phyloP scores from a whole-genome alignment of 2,329 filamentous ascomycete genomes.

The Acarospora socialis region DNA sequence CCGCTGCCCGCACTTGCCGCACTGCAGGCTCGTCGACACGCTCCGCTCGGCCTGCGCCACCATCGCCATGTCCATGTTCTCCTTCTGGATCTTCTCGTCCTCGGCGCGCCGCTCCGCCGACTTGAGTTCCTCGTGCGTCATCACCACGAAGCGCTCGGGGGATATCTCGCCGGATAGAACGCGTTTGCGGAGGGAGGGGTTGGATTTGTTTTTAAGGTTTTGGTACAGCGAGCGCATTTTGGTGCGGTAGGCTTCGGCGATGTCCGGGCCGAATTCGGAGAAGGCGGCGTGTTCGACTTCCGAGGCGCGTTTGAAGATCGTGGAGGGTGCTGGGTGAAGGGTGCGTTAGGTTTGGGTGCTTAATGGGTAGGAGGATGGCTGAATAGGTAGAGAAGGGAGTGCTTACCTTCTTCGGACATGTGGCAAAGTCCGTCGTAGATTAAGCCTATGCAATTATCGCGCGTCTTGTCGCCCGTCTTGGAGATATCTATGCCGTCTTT shows the following conservation, averaged over 20 bases:
- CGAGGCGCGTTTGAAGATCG: conserved; percentile 51
- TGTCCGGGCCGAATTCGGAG: conserved; percentile 54
- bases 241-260: conserved; percentile 57
- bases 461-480: conserved; percentile 56
- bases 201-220: conserved; percentile 88
- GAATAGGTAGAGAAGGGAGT: too few species aligned
- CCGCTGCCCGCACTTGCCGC: conserved; percentile 82
- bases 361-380: too few species aligned
- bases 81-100: conserved; percentile 63
- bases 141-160: conserved; percentile 61
- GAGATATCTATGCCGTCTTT: conserved; percentile 67
- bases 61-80: conserved; percentile 97
- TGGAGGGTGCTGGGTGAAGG: too few species aligned
- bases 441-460: conserved; percentile 77
- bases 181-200: conserved; percentile 58
- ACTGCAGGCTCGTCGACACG: conserved; percentile 75
- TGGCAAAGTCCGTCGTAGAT: conserved; percentile 85
- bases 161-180: conserved; percentile 63
- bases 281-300: conserved; percentile 68
- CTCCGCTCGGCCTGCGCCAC: conserved; percentile 84
- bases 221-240: conserved; percentile 89
- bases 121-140: conserved; percentile 85
- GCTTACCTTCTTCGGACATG: too few species aligned
- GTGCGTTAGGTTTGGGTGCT: too few species aligned
- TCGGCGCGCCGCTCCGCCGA: conserved; percentile 64